Evolutionary conservation across 331 rosid species (phyloP).

Genomic region (Acacia concinna): DNA sequence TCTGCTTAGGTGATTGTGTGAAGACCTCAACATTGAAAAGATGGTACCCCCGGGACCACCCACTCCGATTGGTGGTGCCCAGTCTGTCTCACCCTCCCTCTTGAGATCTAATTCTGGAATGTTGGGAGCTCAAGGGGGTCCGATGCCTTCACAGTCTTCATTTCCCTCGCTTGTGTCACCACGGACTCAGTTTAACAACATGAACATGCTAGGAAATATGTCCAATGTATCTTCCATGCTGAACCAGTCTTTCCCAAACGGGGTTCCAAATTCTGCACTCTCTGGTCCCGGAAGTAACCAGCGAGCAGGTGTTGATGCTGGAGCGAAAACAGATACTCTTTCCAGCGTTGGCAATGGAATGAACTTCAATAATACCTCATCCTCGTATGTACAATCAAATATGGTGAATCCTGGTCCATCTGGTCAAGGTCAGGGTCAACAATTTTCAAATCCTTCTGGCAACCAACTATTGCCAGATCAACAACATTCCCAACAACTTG

Average conservation of each 20-base stretch:
- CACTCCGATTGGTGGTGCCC: conserved; percentile 82
- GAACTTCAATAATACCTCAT: conserved; percentile 59
- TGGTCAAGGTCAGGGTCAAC: conserved; percentile 81
- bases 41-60: conserved; percentile 95
- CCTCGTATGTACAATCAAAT: conserved; percentile 66
- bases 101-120: conserved; percentile 87
- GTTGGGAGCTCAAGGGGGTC: conserved; percentile 81
- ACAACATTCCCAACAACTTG: conserved; percentile 81
- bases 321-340: conserved; percentile 73
- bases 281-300: conserved; percentile 71
- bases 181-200: conserved; percentile 59
- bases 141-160: conserved; percentile 64
- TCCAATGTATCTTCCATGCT: conserved; percentile 74
- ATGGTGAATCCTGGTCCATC: conserved; percentile 70
- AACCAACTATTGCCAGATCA: conserved; percentile 75
- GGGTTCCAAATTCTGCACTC: conserved; percentile 71
- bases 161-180: conserved; percentile 75
- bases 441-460: conserved; percentile 65
- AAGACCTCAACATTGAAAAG: conserved; percentile 43
- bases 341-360: conserved; percentile 74
- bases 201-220: conserved; percentile 80
- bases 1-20: conserved; percentile 43
- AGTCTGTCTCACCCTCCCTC: conserved; percentile 80
- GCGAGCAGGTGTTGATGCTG: conserved; percentile 65
- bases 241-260: conserved; percentile 77